Conservation (phyloP, 306 rosid genomes). For the Lathyrus oleraceus region DNA sequence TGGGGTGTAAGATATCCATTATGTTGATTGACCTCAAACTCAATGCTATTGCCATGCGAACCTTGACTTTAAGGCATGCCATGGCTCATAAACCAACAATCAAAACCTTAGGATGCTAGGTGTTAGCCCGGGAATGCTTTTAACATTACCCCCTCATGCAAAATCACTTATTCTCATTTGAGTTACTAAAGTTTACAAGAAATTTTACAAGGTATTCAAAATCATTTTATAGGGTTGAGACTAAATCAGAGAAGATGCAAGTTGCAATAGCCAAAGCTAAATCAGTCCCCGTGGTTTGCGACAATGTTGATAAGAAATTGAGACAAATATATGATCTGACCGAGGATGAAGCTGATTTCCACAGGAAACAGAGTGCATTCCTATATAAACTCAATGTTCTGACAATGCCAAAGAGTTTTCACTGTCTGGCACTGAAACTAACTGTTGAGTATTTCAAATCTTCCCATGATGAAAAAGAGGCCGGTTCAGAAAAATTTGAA, state of each 20-base stretch:
- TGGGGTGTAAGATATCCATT: constrained; percentile 18
- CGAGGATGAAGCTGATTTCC: constrained; percentile 95
- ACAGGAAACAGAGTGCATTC: constrained; percentile 95
- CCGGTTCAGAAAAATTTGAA: constrained; percentile 54
- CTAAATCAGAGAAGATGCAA: constrained; percentile 65
- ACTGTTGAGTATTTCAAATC: constrained; percentile 89
- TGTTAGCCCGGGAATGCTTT: constrained; percentile 1
- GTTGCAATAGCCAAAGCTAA: constrained; percentile 65
- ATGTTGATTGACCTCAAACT: constrained; percentile 19
- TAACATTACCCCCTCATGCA: background rate
- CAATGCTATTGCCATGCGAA: background rate
- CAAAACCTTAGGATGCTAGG: constrained; percentile 13
- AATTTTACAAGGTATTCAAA: constrained; percentile 25
- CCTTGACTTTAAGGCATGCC: constrained; percentile 12
- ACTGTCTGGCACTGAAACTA: constrained; percentile 89
- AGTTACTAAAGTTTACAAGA: constrained; percentile 7
- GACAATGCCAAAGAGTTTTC: constrained; percentile 95
- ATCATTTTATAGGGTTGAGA: constrained; percentile 61
- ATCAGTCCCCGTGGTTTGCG: constrained; percentile 73
- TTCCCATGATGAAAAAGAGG: constrained; percentile 50
- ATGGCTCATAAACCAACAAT: constrained; percentile 7
- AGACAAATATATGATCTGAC: constrained; percentile 91
- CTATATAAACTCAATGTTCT: constrained; percentile 92
- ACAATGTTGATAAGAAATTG: constrained; percentile 93
- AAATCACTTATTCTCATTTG: constrained; percentile 11